Conservation (phyloP, 2,329 filamentous ascomycete species). For the Cordyceps farinosa region DNA sequence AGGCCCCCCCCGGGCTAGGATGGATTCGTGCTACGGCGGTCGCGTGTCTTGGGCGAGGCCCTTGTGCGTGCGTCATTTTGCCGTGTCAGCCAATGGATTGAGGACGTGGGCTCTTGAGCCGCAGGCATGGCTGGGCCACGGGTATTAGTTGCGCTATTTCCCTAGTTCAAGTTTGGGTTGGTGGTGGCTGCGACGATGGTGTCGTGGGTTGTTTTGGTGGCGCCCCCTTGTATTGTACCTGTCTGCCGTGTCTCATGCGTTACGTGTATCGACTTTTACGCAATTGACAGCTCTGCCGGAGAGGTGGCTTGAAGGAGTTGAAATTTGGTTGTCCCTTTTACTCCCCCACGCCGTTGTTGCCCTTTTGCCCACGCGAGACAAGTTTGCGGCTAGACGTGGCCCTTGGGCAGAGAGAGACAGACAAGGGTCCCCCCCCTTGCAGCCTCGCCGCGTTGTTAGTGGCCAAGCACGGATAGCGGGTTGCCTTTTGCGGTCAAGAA, state of each 20-base stretch:
- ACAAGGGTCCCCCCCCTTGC: not conserved
- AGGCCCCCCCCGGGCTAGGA: not conserved
- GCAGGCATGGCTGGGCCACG: not conserved
- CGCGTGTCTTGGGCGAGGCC: conserved; percentile 1
- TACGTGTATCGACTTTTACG: not conserved
- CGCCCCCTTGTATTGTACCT: not conserved
- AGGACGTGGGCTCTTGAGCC: conserved; percentile 5
- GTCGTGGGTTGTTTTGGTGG: not conserved
- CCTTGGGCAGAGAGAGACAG: not conserved
- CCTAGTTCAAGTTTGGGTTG: too few relatives aligned
- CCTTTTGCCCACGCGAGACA: not conserved
- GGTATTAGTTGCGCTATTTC: not conserved
- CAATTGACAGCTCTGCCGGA: not conserved
- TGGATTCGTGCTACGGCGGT: not conserved
- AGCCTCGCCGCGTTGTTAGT: not conserved
- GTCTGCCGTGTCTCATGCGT: not conserved
- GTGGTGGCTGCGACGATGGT: not conserved
- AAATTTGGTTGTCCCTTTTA: not conserved
- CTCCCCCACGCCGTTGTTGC: not conserved
- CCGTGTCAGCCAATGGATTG: conserved; percentile 11
- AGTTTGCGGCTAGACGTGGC: not conserved
- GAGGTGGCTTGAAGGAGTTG: not conserved
- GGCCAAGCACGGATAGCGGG: not conserved
- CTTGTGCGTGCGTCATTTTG: conserved; percentile 9
- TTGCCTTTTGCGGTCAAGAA: conserved; percentile 1